phyloP scores from a whole-genome alignment of 2,329 filamentous ascomycete species.

The Teratosphaeria pseudoeucalypti region DNA sequence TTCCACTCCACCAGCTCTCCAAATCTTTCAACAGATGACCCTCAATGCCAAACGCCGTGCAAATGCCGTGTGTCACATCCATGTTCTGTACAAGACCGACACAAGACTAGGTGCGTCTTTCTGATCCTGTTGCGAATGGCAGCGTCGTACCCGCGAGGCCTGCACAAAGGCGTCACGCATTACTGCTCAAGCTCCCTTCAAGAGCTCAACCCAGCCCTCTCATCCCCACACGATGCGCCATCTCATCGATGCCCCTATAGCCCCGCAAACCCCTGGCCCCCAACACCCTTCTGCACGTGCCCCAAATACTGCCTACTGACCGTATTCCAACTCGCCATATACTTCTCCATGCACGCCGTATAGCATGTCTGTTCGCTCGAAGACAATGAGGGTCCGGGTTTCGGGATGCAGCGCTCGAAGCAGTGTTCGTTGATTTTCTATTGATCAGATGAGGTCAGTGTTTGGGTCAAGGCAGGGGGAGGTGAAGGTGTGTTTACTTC shows the following conservation, averaged over 20 bases:
- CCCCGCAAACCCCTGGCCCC: slow-evolving; percentile 2
- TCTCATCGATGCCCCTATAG: background rate
- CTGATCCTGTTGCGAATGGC: too few species aligned
- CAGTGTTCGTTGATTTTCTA: slow-evolving; percentile 48
- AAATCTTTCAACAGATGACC: too few species aligned
- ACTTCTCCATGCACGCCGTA: slow-evolving; percentile 45
- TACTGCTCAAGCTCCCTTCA: background rate
- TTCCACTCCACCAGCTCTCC: background rate
- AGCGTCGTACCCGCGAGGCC: background rate
- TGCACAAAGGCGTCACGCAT: background rate
- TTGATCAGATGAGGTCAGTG: background rate
- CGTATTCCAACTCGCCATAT: slow-evolving; percentile 44
- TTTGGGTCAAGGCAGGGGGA: background rate
- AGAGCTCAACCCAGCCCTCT: too few species aligned
- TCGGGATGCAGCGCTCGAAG: slow-evolving; percentile 46
- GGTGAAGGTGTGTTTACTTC: slow-evolving; percentile 27
- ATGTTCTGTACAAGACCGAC: too few species aligned
- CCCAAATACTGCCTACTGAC: slow-evolving; percentile 40
- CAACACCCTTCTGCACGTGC: slow-evolving; percentile 34
- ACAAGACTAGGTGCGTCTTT: too few species aligned
- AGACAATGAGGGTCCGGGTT: slow-evolving; percentile 41
- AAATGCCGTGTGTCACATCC: too few species aligned
- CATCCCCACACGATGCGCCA: background rate
- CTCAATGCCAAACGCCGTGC: too few species aligned
- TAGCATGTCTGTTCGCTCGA: slow-evolving; percentile 41